These are phyloP conservation scores for Wakefieldia striispora DNA, from an alignment of 768 basidiomycete species.

Conservation along the genomic window DNA sequence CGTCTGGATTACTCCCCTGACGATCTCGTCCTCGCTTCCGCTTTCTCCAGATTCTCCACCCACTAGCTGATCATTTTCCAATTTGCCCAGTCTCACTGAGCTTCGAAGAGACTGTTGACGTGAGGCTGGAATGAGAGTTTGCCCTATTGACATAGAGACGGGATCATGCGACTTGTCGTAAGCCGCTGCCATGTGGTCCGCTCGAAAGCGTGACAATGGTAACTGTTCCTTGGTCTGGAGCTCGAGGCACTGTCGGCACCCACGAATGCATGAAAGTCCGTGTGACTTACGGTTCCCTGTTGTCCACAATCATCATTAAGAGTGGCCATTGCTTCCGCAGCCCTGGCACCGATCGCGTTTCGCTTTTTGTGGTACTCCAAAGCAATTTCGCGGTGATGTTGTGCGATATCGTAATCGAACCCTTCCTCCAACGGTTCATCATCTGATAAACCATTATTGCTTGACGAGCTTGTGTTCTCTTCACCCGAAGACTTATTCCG, in stretches of 20 bases:
- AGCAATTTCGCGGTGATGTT: constrained; percentile 73
- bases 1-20: constrained; percentile 52
- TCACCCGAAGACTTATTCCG: constrained; percentile 25
- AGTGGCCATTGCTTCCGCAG: constrained; percentile 50
- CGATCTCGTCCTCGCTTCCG: constrained; percentile 48
- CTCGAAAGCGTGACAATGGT: constrained; percentile 64
- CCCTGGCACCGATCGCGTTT: constrained; percentile 50
- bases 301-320: constrained; percentile 41
- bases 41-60: constrained; percentile 53
- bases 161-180: constrained; percentile 41
- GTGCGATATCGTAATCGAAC: constrained; percentile 58
- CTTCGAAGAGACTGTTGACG: constrained; percentile 47
- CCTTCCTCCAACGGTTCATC: constrained; percentile 49
- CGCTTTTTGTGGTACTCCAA: constrained; percentile 69
- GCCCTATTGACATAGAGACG: constrained; percentile 40
- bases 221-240: constrained; percentile 45
- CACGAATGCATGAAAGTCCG: constrained; percentile 1
- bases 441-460: constrained; percentile 28
- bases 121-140: constrained; percentile 42
- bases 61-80: constrained; percentile 50
- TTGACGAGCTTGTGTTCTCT: constrained; percentile 16
- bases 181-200: constrained; percentile 49
- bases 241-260: neutral
- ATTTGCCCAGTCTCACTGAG: constrained; percentile 55
- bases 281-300: constrained; percentile 41